A percentile compares a stretch with the other conserved stretches of the same genome.
phyloP scores from a whole-genome alignment of 257 asterid genomes.

The Salvia rosmarinus region DNA sequence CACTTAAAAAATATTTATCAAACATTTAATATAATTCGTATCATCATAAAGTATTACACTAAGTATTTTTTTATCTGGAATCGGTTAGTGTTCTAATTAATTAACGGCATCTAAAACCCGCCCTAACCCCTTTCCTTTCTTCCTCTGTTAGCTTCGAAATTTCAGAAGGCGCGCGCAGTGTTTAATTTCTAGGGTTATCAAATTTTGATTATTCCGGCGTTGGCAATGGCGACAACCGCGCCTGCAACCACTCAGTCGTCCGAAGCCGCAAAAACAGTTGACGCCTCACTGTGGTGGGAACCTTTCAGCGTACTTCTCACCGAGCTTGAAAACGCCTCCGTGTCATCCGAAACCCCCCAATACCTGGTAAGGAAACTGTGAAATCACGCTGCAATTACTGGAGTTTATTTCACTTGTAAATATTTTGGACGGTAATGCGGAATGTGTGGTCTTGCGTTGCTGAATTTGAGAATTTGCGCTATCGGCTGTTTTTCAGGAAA shows the following conservation, averaged over 20 bases:
- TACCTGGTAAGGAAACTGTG: constrained; percentile 51
- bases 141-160: constrained; percentile 26
- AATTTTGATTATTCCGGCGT: constrained; percentile 21
- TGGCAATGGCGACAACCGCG: constrained; percentile 51
- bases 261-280: constrained; percentile 44
- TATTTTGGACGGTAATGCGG: background rate
- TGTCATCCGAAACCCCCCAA: constrained; percentile 58
- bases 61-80: too few species aligned
- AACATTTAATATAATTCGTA: too few species aligned
- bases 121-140: constrained; percentile 9
- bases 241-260: constrained; percentile 41
- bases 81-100: too few species aligned
- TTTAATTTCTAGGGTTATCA: constrained; percentile 40
- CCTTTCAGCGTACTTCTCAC: constrained; percentile 66
- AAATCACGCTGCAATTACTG: background rate
- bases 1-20: too few species aligned
- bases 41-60: too few species aligned
- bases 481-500: constrained; percentile 53
- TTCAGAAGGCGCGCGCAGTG: constrained; percentile 43
- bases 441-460: constrained; percentile 10
- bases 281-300: constrained; percentile 93
- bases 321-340: constrained; percentile 69
- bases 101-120: constrained; percentile 34
- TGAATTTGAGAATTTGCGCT: constrained; percentile 18
- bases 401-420: background rate